Evolutionary conservation across 805 yeast species (phyloP), one percentile per base, ranked within the genome.

Genomic region (Lachancea lanzarotensis): DNA sequence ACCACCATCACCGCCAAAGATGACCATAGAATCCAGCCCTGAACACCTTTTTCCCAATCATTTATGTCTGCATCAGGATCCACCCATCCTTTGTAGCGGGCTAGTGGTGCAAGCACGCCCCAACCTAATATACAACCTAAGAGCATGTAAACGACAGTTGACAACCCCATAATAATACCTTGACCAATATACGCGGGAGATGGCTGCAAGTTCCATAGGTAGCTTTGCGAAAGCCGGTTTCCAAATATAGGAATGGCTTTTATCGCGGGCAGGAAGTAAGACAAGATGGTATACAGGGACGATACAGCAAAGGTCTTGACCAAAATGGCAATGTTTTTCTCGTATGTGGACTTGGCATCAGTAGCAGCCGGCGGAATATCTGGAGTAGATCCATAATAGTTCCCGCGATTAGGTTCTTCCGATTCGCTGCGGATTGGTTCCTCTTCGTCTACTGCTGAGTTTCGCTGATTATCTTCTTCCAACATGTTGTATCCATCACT

Each of bases 101-200:
- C 80, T 47, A 86, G 47, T 3, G 97, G 97, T 0, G 93, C 91
- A n/a, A 91, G 67, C 1, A 91, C 66, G 0, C 78, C 95, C 98
- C 98, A 91, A 0, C 98, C 98, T 3, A 90, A 57, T 1, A 91
- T 50, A 18, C 95, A 81, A 2, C 98, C 98, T 53, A 88, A 74
- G 35, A 91, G 66, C 98, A 91, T 91, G 50, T 89, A 84, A 9
- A 87, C 73, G 0, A 89, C 95, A 0, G 98, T 89, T 1, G 90
- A 86, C 7, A 89, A 68, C 0, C 98, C 98, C 98, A 91, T 91
- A 46, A 91, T 91, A 34, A 93, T 88, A 3, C 98, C 98, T 65
- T 91, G 98, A 2, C 98, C 98, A 30, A 93, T 76, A 60, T 91
- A 91, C 0, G 98, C 98, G 0, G 98, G 98, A 0, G 96, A 88